Conservation (phyloP, 1,139 yeast species). For the Pichia sp. region DNA sequence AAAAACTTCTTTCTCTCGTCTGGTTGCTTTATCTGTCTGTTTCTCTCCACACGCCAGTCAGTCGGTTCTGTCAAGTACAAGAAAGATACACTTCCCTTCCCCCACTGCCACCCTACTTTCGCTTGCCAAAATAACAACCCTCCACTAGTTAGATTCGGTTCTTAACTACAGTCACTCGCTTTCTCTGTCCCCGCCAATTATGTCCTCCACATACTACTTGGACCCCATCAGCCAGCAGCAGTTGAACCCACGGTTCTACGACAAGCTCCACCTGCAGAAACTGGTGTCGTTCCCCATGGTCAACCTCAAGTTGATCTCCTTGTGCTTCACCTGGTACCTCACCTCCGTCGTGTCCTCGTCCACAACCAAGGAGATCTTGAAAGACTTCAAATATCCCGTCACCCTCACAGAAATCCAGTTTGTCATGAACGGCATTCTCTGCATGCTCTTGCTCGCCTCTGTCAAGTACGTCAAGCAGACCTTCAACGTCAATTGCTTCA, state of each 20-base stretch:
- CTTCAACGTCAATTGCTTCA: constrained; percentile 9
- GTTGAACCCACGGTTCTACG: constrained; percentile 3
- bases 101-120: background rate
- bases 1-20: too few relatives aligned
- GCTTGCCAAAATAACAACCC: background rate
- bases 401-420: constrained; percentile 86
- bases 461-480: constrained; percentile 17
- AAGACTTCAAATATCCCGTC: constrained; percentile 68
- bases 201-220: constrained; percentile 4
- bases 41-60: too few relatives aligned
- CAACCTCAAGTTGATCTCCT: constrained; percentile 28
- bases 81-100: background rate
- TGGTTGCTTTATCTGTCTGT: too few relatives aligned
- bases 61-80: too few relatives aligned
- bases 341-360: constrained; percentile 80
- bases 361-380: constrained; percentile 70
- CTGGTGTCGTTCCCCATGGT: constrained; percentile 19
- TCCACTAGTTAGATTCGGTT: background rate
- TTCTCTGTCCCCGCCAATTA: background rate
- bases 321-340: constrained; percentile 75
- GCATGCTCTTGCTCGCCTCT: constrained; percentile 34
- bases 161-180: constrained; percentile 5
- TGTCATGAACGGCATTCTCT: constrained; percentile 55
- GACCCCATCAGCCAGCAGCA: constrained; percentile 8
- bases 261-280: constrained; percentile 1